Evolutionary conservation across 192 early-diverging fungal species (phyloP).

Genomic region (Linderina pennispora): DNA sequence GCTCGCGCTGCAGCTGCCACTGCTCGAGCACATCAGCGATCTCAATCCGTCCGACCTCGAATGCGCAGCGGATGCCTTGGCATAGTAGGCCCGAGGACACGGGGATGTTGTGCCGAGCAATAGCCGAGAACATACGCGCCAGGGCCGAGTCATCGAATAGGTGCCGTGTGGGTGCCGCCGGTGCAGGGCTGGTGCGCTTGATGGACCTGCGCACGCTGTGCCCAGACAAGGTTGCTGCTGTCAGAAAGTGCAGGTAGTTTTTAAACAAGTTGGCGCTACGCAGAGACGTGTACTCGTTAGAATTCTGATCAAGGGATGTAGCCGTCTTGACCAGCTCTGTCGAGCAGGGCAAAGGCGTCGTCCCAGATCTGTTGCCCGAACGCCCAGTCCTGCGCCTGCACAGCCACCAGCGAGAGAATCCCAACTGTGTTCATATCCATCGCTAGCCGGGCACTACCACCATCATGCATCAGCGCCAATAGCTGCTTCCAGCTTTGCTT

Average conservation of each 20-base stretch:
- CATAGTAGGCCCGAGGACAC: conserved; percentile 37
- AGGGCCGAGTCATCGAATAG: conserved; percentile 20
- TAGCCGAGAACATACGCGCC: conserved; percentile 28
- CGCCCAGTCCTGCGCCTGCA: conserved; percentile 15
- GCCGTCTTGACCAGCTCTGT: neutral
- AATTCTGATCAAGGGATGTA: neutral
- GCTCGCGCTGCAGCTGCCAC: conserved; percentile 45
- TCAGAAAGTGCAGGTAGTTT: conserved; percentile 27
- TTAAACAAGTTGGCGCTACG: conserved; percentile 28
- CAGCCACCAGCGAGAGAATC: conserved; percentile 23
- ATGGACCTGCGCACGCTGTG: neutral
- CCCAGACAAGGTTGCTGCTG: neutral
- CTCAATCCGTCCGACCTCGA: conserved; percentile 33
- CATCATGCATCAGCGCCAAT: neutral
- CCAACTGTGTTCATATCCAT: conserved; percentile 25
- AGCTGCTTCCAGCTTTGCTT: conserved; percentile 35
- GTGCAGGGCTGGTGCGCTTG: too few species aligned
- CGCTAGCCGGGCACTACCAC: neutral
- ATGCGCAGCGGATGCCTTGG: conserved; percentile 27
- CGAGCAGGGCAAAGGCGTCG: conserved; percentile 11
- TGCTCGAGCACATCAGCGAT: conserved; percentile 29
- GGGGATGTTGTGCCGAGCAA: conserved; percentile 25
- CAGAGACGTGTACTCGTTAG: conserved; percentile 3
- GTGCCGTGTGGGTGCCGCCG: neutral
- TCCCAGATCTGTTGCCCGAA: conserved; percentile 32